Base-by-base conservation (phyloP, 257 asterid species). In the Phtheirospermum japonicum region DNA sequence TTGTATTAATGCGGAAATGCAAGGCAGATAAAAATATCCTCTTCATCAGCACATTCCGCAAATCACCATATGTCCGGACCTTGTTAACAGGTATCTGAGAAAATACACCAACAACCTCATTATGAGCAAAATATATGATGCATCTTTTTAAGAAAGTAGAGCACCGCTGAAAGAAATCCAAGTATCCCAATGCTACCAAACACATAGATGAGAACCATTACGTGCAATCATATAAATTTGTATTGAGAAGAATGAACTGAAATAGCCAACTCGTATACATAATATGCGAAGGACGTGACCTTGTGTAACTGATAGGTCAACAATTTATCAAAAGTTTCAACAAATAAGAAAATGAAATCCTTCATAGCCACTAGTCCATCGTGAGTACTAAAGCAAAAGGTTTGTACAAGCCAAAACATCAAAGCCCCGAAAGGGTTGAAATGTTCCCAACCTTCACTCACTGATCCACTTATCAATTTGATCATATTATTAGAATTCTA, bases 1-100 rank as follows among this genome's bases (percentile, higher is more conserved):
- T 83, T 66, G 97, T 83, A 78, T 93, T 93, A 64, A 93, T 89
- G 65, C 99, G 99, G 73, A 93, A 93, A 81, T 93, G 97, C 78
- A 93, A 79, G 64, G 99, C 97, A 32, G 99, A 93, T 60, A 93
- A 94, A 78, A 93, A 93, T 65, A 93, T 93, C 82, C 99, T 90
- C 82, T 93, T 93, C 99, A 93, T 93, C 87, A 93, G 83, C 78
- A 93, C 97, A 79, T 77, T 82, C 70, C 96, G 82, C 76, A 93
- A 65, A 80, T 87, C 94, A 71, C 88, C 87, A 73, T 76, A 89
- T 46, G 95, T 89, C 48, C 45, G 82, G 79, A 83, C 97, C 90
- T 87, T 93, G 74, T 73, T 87, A 73, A 93, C 99, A 26, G 99
- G 99, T 76, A 93, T 75, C 99, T 93, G 94, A 67, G 57, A 77